Evolutionary conservation across 2,329 filamentous ascomycete species (phyloP).

Genomic region (Arthrobotrys megalospora): DNA sequence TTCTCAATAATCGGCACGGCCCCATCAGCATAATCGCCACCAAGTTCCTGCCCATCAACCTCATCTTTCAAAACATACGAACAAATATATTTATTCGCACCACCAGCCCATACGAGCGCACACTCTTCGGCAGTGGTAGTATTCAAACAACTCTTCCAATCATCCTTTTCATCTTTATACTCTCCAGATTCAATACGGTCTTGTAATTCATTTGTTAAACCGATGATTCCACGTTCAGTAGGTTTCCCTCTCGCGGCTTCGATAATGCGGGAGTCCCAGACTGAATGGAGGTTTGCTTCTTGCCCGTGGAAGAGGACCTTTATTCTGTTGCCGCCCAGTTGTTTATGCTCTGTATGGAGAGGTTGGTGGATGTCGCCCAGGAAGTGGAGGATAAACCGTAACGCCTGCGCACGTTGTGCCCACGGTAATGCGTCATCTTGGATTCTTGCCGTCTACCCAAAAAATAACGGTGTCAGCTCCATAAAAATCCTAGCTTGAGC

Average conservation of each 20-base stretch:
- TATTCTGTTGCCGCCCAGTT: conserved; percentile 78
- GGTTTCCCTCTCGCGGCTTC: conserved; percentile 75
- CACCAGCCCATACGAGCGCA: conserved; percentile 76
- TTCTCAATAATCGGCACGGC: conserved; percentile 77
- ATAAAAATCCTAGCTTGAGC: conserved; percentile 64
- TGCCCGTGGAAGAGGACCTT: conserved; percentile 74
- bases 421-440: conserved; percentile 69
- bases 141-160: conserved; percentile 75
- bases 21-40: conserved; percentile 75
- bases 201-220: conserved; percentile 74
- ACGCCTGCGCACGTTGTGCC: conserved; percentile 69
- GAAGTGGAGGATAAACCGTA: conserved; percentile 76
- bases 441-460: conserved; percentile 70
- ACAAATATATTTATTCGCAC: conserved; percentile 76
- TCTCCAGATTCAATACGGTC: conserved; percentile 72
- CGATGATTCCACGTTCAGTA: conserved; percentile 70
- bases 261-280: conserved; percentile 81
- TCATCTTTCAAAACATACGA: conserved; percentile 70
- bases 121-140: conserved; percentile 73
- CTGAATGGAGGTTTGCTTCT: conserved; percentile 77
- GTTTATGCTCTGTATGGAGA: conserved; percentile 76
- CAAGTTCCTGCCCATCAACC: conserved; percentile 74
- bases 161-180: conserved; percentile 70
- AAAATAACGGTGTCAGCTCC: conserved; percentile 63
- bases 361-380: conserved; percentile 80